Percentiles rank a stretch among this genome's conserved stretches.
phyloP scores from a whole-genome alignment of 2,329 filamentous ascomycete species.

The Cladophialophora immunda region DNA sequence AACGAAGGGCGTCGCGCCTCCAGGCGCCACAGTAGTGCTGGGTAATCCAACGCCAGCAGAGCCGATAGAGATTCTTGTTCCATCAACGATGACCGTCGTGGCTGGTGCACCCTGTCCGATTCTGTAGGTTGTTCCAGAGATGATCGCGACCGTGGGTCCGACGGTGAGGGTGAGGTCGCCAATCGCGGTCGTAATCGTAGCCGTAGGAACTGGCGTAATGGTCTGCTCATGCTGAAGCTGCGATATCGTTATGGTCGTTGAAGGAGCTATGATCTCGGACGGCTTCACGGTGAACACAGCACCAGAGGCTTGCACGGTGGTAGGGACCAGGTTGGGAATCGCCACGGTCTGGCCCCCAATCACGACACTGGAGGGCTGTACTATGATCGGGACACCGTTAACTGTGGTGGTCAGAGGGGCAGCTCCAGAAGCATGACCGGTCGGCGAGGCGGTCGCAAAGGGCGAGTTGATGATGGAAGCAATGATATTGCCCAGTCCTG shows the following conservation, averaged over 20 bases:
- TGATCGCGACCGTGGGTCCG: slow-evolving; percentile 40
- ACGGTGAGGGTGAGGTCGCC: slow-evolving; percentile 39
- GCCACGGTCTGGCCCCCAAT: slow-evolving; percentile 38
- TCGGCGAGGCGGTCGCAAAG: slow-evolving; percentile 27
- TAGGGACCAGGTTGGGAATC: slow-evolving; percentile 32
- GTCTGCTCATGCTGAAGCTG: slow-evolving; percentile 15
- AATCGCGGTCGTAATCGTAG: slow-evolving; percentile 28
- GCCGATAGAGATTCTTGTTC: slow-evolving; percentile 41
- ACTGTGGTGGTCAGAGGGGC: slow-evolving; percentile 32
- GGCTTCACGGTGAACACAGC: slow-evolving; percentile 36
- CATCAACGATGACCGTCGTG: slow-evolving; percentile 39
- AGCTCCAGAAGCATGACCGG: slow-evolving; percentile 4
- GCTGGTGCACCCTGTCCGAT: slow-evolving; percentile 39
- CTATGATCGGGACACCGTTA: slow-evolving; percentile 35
- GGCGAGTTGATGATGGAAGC: slow-evolving; percentile 37
- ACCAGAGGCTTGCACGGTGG: slow-evolving; percentile 32
- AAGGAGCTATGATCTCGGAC: slow-evolving; percentile 34
- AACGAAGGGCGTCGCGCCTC: slow-evolving; percentile 27
- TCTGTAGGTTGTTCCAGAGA: slow-evolving; percentile 42
- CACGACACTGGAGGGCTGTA: slow-evolving; percentile 35
- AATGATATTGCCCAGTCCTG: slow-evolving; percentile 37
- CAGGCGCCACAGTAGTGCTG: slow-evolving; percentile 38
- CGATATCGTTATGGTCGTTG: slow-evolving; percentile 33
- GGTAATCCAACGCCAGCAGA: slow-evolving; percentile 41
- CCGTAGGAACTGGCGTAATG: slow-evolving; percentile 17